Base-by-base conservation (phyloP, 164 flowering plant species). In the Stephania japonica region DNA sequence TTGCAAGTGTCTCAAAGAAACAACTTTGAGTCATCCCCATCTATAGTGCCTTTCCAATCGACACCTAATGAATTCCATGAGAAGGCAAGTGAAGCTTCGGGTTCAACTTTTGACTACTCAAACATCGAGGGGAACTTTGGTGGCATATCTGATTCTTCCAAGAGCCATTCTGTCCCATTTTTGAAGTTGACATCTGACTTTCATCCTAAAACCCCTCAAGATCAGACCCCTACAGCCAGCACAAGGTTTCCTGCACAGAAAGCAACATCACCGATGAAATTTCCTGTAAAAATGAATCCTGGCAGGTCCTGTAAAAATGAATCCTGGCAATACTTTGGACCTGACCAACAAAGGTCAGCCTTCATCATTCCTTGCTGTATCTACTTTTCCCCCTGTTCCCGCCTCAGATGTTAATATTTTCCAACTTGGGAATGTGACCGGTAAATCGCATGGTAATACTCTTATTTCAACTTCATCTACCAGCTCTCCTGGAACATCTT, bases 391-490 rank as follows among this genome's bases (percentile, higher is more conserved):
- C 41, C 63, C 75, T 10, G 72, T 69, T 56, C 44, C 78, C 61
- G 16, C 21, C 69, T 18, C 67, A 19, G 42, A 81, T 44, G 79
- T 69, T 70, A 78, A 78, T 53, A 65, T 25, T 75, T 64, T 70
- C 23, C 73, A 68, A 62, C 53, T 65, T 13, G 76, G 77, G 77
- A 49, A 42, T 69, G 67, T 44, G 14, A 42, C 76, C 66, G 78
- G 72, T 72, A 80, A 78, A 72, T 73, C 66, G 76, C 78, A 78
- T 42, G 67, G 83, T 72, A 78, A 67, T 72, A 81, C 75, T 64
- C 67, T 80, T 27, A n/a, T 75, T 53, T 65, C 41, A 12, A 21
- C 80, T 32, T 73, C 83, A 10, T 53, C 72, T 42, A 53, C 21
- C 67, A 21, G 70, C 27, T 43, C 86, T n/a, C 16, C 81, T 66